Percentiles rank a stretch among this genome's conserved stretches.
These are phyloP conservation scores for sorghum (Sorghum bicolor) DNA, from an alignment of 176 grass and related monocot species.

Conservation along the genomic window Sorghum_bicolor_NCBIv3 NC_012876.2:1333501-1334000, in stretches of 20 bases:
- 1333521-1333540: slow-evolving; percentile 54
- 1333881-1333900: slow-evolving; percentile 48
- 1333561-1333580: slow-evolving; percentile 48
- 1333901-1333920: slow-evolving; percentile 42
- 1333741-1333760: too few species aligned
- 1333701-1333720: slow-evolving; percentile 49
- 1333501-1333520: slow-evolving; percentile 63
- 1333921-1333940: slow-evolving; percentile 30
- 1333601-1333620: slow-evolving; percentile 42
- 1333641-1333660: background rate
- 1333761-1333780: too few species aligned
- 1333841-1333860: slow-evolving; percentile 36
- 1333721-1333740: slow-evolving; percentile 36
- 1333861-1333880: slow-evolving; percentile 23
- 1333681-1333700: slow-evolving; percentile 34
- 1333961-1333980: background rate
- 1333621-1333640: slow-evolving; percentile 44
- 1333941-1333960: background rate
- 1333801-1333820: slow-evolving; percentile 58
- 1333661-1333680: background rate
- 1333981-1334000: background rate
- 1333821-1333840: slow-evolving; percentile 45
- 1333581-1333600: slow-evolving; percentile 40
- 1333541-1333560: slow-evolving; percentile 50
- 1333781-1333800: background rate